A percentile compares a stretch with the other conserved stretches of the same genome.
Conservation (phyloP, 768 basidiomycete genomes). For the Lactarius tabidus region DNA sequence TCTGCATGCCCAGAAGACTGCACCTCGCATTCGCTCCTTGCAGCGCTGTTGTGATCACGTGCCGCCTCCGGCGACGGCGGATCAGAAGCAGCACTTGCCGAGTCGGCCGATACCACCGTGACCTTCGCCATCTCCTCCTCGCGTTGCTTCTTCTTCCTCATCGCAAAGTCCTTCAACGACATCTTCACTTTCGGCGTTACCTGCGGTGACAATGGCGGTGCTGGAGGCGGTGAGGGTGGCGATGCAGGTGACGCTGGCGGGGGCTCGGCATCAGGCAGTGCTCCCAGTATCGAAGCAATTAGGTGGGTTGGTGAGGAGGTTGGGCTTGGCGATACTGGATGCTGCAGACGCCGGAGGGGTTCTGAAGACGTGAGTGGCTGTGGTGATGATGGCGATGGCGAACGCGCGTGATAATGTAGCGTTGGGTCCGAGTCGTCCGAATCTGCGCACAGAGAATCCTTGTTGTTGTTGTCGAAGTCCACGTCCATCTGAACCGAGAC, state of each 20-base stretch:
- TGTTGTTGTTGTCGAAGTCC: too few species aligned
- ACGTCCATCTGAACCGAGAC: conserved; percentile 15
- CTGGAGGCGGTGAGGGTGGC: too few species aligned
- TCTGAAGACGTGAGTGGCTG: conserved; percentile 8
- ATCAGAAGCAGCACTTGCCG: background rate
- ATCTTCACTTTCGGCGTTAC: conserved; percentile 26
- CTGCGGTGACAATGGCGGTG: conserved; percentile 1
- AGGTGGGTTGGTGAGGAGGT: background rate
- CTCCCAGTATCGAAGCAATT: background rate
- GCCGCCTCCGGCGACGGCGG: background rate
- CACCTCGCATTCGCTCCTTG: background rate
- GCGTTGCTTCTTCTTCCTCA: conserved; percentile 27
- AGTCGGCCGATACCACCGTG: background rate
- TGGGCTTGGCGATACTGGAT: background rate
- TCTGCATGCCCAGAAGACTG: background rate
- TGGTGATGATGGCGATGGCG: conserved; percentile 15
- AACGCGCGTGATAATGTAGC: background rate
- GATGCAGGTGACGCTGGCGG: background rate
- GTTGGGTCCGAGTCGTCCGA: background rate
- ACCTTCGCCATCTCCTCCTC: conserved; percentile 19
- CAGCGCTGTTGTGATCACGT: background rate
- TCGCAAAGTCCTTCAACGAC: conserved; percentile 26
- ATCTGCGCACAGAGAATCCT: background rate
- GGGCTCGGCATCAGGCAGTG: background rate
- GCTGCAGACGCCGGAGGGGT: conserved; percentile 9